Evolutionary conservation across 345 rosid genomes (phyloP), one percentile per base, ranked within the genome.

Genomic region (Dovyalis caffra): DNA sequence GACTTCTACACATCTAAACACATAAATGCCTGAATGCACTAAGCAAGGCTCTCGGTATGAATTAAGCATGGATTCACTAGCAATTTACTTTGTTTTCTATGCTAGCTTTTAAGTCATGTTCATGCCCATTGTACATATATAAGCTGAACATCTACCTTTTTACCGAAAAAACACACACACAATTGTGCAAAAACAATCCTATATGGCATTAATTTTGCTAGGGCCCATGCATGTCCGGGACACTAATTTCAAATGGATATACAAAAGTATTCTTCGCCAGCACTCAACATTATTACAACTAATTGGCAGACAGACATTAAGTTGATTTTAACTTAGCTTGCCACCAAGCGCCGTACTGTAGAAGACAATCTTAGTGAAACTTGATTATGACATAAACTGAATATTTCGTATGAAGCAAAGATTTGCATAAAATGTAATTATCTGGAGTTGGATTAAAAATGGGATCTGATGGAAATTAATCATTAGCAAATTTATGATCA

Each of bases 361-460:
- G 47, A 9, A 31, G 45, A 51, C 74, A 53, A 74, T 34, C 34
- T 33, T 73, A 32, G 29, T 63, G 18, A 73, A 73, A 32, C 68
- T 8, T 34, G 51, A 67, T 72, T 62, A 78, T 68, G 32, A 45
- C 15, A 3, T 29, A 58, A 56, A 12, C 10, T 56, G n/a, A 23
- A n/a, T n/a, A n/a, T 5, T 15, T 25, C 16, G 8, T 47, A 6
- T 47, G 53, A 47, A 47, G 53, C 53, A 47, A 47, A 47, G 21
- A 47, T 47, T 47, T 16, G n/a, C 2, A 5, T 4, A 15, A 47
- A 1, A 16, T 18, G 53, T 47, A 47, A 47, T 47, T 47, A 47
- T 15, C 49, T 3, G 18, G 21, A 47, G 5, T 1, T 47, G 21
- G 53, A 15, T 16, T 15, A 47, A 47, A 5, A 18, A 47, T 47